phyloP scores from a whole-genome alignment of 306 rosid species.

The Dryas drummondii region DNA sequence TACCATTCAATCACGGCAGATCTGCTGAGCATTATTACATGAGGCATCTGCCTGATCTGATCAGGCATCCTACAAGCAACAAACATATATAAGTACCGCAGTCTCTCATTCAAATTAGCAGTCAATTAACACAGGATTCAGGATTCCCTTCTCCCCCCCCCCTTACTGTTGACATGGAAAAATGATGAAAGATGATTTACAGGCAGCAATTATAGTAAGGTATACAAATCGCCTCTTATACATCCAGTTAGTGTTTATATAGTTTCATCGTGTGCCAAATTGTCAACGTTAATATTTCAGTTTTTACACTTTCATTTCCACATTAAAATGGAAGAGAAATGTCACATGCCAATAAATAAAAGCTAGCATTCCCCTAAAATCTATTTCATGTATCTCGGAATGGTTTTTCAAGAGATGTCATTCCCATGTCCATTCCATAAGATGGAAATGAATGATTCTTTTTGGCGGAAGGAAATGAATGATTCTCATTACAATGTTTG shows the following conservation, averaged over 20 bases:
- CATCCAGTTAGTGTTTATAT: neutral
- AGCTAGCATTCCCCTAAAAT: no score
- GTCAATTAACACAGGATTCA: conserved; percentile 7
- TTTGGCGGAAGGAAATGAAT: no score
- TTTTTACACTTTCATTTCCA: no score
- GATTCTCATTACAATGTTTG: no score
- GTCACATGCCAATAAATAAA: no score
- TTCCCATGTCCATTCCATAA: no score
- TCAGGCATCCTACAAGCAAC: conserved; percentile 6
- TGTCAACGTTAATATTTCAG: no score
- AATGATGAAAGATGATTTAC: conserved; percentile 8
- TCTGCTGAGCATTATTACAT: neutral
- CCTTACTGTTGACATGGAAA: neutral
- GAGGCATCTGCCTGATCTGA: conserved; percentile 16
- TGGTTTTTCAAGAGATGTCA: no score
- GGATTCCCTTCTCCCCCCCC: neutral
- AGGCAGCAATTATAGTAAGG: neutral
- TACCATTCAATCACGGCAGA: neutral
- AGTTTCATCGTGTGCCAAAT: no score
- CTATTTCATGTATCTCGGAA: no score
- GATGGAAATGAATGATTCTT: no score
- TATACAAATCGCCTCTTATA: neutral
- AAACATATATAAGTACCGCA: neutral
- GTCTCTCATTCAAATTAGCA: neutral
- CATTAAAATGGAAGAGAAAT: no score